phyloP scores from a whole-genome alignment of 2,329 filamentous ascomycete species.

The Lasiodiplodia gonubiensis region DNA sequence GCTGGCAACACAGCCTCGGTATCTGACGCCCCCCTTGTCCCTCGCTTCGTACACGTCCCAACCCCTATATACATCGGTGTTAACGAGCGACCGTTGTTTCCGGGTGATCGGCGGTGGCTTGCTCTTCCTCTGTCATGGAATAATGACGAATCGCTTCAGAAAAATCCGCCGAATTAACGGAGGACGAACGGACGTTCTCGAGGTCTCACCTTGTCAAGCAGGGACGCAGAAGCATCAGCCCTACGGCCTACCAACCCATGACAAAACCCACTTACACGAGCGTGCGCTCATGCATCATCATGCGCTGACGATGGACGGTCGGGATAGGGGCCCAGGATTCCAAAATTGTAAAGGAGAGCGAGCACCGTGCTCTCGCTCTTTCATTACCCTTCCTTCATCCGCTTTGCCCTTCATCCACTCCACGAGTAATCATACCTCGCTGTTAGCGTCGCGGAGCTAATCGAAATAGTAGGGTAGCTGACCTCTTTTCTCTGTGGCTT shows the following conservation, averaged over 20 bases:
- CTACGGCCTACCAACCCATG: not conserved
- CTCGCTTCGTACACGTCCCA: not conserved
- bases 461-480: not conserved
- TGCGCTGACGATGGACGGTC: not conserved
- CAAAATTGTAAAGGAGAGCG: slow-evolving; percentile 8
- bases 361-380: not conserved
- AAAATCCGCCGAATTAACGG: slow-evolving; percentile 13
- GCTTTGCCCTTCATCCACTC: not conserved
- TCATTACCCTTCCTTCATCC: not conserved
- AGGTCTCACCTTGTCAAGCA: not conserved
- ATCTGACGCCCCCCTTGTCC: not conserved
- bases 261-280: not conserved
- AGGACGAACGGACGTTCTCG: not conserved
- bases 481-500: not conserved
- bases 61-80: not conserved
- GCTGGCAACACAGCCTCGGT: not conserved
- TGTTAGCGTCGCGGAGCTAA: not conserved
- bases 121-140: not conserved
- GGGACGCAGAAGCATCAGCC: slow-evolving; percentile 6
- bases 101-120: slow-evolving; percentile 12
- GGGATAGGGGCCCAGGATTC: slow-evolving; percentile 5
- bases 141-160: not conserved
- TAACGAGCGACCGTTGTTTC: slow-evolving; percentile 19
- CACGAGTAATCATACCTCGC: not conserved
- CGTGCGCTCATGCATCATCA: slow-evolving; percentile 6